These are phyloP conservation scores for Colletotrichum sp. DNA, from an alignment of 2,329 filamentous ascomycete species.

Conservation along the genomic window DNA sequence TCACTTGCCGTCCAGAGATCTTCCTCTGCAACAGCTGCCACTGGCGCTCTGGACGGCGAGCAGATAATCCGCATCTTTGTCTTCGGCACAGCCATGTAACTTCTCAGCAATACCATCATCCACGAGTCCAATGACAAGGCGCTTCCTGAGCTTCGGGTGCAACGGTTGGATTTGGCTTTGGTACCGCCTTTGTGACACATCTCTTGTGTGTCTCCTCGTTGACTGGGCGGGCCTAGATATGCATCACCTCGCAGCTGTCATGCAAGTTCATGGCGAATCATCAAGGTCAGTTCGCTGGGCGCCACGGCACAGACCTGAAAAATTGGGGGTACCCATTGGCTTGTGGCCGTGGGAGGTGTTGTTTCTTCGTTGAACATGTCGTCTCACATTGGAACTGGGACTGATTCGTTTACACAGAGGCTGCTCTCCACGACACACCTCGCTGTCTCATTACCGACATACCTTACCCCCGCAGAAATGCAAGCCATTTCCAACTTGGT, in stretches of 20 bases:
- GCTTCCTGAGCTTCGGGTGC: constrained; percentile 37
- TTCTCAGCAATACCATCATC: background rate
- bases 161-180: constrained; percentile 41
- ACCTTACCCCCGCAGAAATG: background rate
- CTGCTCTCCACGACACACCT: background rate
- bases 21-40: constrained; percentile 33
- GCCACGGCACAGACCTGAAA: constrained; percentile 41
- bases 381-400: background rate
- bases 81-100: background rate
- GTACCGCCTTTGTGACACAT: constrained; percentile 32
- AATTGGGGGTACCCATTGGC: constrained; percentile 39
- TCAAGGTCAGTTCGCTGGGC: constrained; percentile 37
- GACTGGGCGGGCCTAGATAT: constrained; percentile 32
- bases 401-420: background rate
- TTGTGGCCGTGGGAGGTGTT: constrained; percentile 35
- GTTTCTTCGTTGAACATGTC: background rate
- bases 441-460: background rate
- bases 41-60: constrained; percentile 24
- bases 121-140: background rate
- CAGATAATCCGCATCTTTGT: background rate
- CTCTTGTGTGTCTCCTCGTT: constrained; percentile 35
- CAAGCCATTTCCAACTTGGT: background rate
- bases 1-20: constrained; percentile 34
- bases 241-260: background rate
- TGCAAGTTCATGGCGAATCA: background rate